These are phyloP conservation scores for Periconia sp. DNA, from an alignment of 2,329 filamentous ascomycete genomes.

Conservation along the genomic window DNA sequence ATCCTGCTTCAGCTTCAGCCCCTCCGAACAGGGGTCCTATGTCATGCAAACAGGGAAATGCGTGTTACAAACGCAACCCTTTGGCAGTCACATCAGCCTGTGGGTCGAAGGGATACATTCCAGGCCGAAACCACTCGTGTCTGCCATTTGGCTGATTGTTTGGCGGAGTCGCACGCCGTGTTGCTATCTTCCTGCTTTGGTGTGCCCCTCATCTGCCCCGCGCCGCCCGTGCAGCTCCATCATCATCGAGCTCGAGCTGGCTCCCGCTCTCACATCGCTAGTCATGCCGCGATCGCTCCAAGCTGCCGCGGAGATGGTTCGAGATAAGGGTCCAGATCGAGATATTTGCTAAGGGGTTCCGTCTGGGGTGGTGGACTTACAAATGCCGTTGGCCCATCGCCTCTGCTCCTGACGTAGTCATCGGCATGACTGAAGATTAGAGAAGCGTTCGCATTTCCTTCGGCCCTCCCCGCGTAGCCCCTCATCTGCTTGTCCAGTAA, in stretches of 20 bases:
- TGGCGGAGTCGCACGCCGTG: neutral
- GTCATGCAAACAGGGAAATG: conserved; percentile 16
- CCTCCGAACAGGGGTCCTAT: conserved; percentile 10
- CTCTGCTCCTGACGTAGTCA: conserved; percentile 16
- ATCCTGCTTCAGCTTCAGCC: conserved; percentile 23
- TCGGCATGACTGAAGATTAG: conserved; percentile 15
- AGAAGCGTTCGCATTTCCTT: conserved; percentile 20
- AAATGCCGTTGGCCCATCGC: too few species aligned
- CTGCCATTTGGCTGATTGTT: neutral
- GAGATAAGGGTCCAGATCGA: conserved; percentile 1
- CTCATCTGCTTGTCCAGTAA: too few species aligned
- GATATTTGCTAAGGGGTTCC: too few species aligned
- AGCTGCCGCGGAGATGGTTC: conserved; percentile 7
- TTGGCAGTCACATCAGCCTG: too few species aligned
- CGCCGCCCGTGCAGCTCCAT: conserved; percentile 12
- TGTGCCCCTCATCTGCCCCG: conserved; percentile 11
- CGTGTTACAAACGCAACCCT: conserved; percentile 4
- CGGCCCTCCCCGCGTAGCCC: conserved; percentile 23
- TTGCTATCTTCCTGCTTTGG: neutral
- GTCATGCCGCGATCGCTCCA: too few species aligned
- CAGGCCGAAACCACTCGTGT: too few species aligned
- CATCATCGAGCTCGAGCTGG: conserved; percentile 2
- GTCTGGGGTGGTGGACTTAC: too few species aligned
- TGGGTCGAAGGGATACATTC: too few species aligned
- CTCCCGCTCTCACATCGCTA: neutral